Base-by-base conservation (phyloP, 345 rosid genomes). In the Erysimum cheiranthoides region DNA sequence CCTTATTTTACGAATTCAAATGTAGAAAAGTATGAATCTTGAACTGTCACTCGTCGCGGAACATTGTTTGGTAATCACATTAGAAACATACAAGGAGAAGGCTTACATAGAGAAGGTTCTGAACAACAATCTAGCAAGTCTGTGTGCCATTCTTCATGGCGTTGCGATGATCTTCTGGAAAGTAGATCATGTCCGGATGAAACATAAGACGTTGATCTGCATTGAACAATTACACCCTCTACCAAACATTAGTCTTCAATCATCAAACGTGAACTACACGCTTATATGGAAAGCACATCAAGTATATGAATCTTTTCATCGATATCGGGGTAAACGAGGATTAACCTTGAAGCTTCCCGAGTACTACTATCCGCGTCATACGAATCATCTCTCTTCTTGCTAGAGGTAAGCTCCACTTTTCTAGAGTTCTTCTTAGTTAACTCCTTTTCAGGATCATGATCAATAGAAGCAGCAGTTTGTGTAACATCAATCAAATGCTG, bases 111-210 rank as follows among this genome's bases (percentile, higher is more conserved):
- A 78, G 51, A 83, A 76, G 97, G 98, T 75, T 92, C 92, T 50
- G 92, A 84, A 77, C 92, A 94, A 77, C 97, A 94, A 71, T 88
- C 97, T 31, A 94, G 85, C 78, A 94, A 84, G 83, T 94, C 98
- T 11, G 86, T 76, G 42, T 90, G 91, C 98, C 98, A 94, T 28
- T 86, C 92, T 58, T 89, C 89, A 18, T 54, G 87, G 61, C 84
- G 53, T 6, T 62, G 79, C 38, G 73, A 76, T 46, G 89, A 85
- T 78, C 64, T 84, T 59, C 45, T 64, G 16, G 96, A 83, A 65
- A 82, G 79, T 70, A 86, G 78, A 71, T 88, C 86, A 30, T 63
- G 88, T 40, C 83, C 78, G 6, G 96, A 87, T 47, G 95, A 86
- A 78, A 87, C 81, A 46, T 87, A 85, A 60, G 92, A 85, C 21